Evolutionary conservation across 345 rosid genomes (phyloP).

Genomic region (Populus deltoides): DNA sequence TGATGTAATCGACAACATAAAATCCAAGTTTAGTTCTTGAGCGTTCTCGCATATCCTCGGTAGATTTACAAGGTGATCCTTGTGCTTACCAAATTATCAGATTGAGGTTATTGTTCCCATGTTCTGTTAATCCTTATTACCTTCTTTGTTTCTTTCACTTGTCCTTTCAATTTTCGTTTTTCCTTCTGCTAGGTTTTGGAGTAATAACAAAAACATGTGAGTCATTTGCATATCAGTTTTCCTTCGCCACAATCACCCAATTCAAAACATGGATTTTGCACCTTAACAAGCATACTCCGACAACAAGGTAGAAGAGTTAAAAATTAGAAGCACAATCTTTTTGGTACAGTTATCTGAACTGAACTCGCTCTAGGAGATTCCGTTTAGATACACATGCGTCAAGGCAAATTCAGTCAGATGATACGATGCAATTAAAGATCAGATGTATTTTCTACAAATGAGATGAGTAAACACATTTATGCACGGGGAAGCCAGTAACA

Average conservation of each 20-base stretch:
- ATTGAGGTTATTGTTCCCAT: neutral
- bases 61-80: neutral
- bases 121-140: neutral
- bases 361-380: slow-evolving; percentile 11
- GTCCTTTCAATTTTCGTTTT: neutral
- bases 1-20: slow-evolving; percentile 38
- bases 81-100: neutral
- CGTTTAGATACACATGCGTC: neutral
- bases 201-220: neutral
- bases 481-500: slow-evolving; percentile 8
- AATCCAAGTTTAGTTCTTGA: slow-evolving; percentile 45
- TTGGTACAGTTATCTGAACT: neutral
- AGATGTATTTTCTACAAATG: slow-evolving; percentile 30
- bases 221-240: neutral
- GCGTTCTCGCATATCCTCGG: neutral
- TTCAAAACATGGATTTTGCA: neutral
- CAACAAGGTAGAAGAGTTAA: neutral
- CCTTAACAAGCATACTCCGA: neutral
- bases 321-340: neutral
- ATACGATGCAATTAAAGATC: slow-evolving; percentile 15
- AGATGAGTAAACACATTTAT: slow-evolving; percentile 13
- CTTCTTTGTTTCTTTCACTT: neutral
- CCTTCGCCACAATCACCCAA: neutral
- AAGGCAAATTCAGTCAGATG: slow-evolving; percentile 7
- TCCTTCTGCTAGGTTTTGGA: neutral